These are phyloP conservation scores for Articulospora tetracladia DNA, from an alignment of 495 filamentous ascomycete species.

Conservation along the genomic window DNA sequence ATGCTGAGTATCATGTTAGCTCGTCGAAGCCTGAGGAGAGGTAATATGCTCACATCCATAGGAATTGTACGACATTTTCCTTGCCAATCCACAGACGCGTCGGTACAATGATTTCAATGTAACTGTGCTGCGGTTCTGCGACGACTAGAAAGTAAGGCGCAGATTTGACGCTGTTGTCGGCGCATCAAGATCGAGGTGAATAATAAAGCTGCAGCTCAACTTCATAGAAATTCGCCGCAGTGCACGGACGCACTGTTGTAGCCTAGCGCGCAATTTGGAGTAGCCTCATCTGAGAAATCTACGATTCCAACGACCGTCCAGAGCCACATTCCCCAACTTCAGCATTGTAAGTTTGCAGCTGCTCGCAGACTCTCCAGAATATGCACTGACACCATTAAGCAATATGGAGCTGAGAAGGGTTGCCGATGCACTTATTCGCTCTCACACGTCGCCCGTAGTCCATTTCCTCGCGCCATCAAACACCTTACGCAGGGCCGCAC, in stretches of 20 bases:
- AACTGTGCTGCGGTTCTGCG: neutral
- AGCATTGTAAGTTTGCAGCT: conserved; percentile 4
- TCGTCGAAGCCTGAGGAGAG: neutral
- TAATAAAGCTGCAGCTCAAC: neutral
- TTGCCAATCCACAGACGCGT: neutral
- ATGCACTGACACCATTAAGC: conserved; percentile 7
- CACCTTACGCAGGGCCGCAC: conserved; percentile 14
- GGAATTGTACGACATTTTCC: conserved; percentile 65
- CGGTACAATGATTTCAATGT: conserved; percentile 11
- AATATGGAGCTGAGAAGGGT: conserved; percentile 38
- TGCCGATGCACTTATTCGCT: conserved; percentile 28
- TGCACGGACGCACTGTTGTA: conserved; percentile 15
- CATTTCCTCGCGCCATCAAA: conserved; percentile 25
- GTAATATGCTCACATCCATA: conserved; percentile 62
- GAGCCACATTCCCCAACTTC: neutral
- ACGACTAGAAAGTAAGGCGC: neutral
- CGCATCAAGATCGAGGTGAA: conserved; percentile 2
- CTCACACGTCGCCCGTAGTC: conserved; percentile 23
- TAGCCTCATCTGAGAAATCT: neutral
- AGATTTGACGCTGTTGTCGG: conserved; percentile 2
- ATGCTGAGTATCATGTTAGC: conserved; percentile 26
- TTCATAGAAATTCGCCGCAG: conserved; percentile 12
- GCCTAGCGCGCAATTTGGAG: conserved; percentile 9
- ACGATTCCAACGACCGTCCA: conserved; percentile 15
- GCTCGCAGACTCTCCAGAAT: conserved; percentile 11